Evolutionary conservation across 2,329 filamentous ascomycete species (phyloP).

Genomic region (Ophiocordyceps australis): DNA sequence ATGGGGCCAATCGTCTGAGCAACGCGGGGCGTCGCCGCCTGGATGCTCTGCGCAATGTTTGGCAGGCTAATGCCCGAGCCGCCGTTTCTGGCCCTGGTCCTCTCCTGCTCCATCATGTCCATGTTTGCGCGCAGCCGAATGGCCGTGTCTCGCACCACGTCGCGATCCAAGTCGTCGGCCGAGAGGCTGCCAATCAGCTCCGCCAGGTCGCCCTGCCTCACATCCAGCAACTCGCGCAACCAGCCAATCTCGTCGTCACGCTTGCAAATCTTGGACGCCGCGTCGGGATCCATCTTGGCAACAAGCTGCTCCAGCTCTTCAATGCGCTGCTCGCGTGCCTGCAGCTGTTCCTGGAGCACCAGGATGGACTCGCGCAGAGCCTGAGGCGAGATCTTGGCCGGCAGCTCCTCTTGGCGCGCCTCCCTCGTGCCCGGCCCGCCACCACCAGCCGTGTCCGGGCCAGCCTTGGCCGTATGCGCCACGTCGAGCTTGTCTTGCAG

Average conservation of each 20-base stretch:
- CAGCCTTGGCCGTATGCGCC: slow-evolving; percentile 69
- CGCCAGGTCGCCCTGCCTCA: slow-evolving; percentile 77
- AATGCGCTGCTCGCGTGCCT: slow-evolving; percentile 79
- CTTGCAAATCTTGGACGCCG: slow-evolving; percentile 69
- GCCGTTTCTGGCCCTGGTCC: slow-evolving; percentile 64
- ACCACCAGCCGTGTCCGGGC: slow-evolving; percentile 17
- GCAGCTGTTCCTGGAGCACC: slow-evolving; percentile 89
- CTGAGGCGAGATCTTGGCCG: slow-evolving; percentile 84
- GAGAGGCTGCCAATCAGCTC: slow-evolving; percentile 75
- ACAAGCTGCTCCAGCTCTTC: slow-evolving; percentile 68
- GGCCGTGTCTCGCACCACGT: slow-evolving; percentile 70
- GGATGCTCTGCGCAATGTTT: slow-evolving; percentile 59
- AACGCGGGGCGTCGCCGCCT: slow-evolving; percentile 65
- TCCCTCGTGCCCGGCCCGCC: too few species aligned
- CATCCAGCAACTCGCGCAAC: slow-evolving; percentile 82
- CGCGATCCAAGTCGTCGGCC: slow-evolving; percentile 56
- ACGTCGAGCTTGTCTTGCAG: slow-evolving; percentile 86
- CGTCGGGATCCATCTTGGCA: slow-evolving; percentile 53
- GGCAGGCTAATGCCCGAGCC: slow-evolving; percentile 50
- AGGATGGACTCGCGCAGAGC: slow-evolving; percentile 91
- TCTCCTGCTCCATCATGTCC: slow-evolving; percentile 95
- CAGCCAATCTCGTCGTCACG: slow-evolving; percentile 87
- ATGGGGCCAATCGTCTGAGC: slow-evolving; percentile 61
- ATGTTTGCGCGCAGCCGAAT: slow-evolving; percentile 88
- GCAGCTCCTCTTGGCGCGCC: slow-evolving; percentile 35